phyloP scores from a whole-genome alignment of 2,329 filamentous ascomycete genomes.

The Apiospora koreana region DNA sequence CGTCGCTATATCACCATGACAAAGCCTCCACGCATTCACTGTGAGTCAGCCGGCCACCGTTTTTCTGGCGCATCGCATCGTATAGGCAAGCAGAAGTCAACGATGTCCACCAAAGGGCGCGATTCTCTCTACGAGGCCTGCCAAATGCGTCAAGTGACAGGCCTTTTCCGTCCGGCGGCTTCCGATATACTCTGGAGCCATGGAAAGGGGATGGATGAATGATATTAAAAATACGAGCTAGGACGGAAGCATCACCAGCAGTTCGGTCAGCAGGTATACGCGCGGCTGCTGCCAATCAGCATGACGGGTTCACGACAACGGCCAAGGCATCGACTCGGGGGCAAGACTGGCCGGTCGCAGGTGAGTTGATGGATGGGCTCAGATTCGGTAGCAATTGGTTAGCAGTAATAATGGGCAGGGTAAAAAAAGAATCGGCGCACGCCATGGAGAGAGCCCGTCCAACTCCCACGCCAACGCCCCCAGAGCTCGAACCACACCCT shows the following conservation, averaged over 20 bases:
- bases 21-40: constrained; percentile 1
- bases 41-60: constrained; percentile 3
- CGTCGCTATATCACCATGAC: constrained; percentile 4
- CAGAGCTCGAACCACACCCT: constrained; percentile 3
- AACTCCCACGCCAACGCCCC: neutral
- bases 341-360: neutral
- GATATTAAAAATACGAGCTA: neutral
- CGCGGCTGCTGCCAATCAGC: neutral
- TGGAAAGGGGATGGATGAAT: neutral
- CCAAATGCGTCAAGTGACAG: neutral
- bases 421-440: neutral
- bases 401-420: neutral
- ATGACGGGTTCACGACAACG: neutral
- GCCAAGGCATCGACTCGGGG: constrained; percentile 1
- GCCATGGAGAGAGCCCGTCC: neutral
- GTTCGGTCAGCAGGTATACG: neutral
- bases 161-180: neutral
- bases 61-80: neutral
- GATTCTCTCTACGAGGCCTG: neutral
- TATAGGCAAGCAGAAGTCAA: neutral
- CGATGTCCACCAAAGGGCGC: neutral
- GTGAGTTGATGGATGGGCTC: neutral
- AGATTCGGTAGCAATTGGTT: neutral
- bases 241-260: neutral
- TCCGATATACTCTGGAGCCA: neutral